These are phyloP conservation scores for Trametes maxima DNA, from an alignment of 768 basidiomycete genomes.

Conservation along the genomic window DNA sequence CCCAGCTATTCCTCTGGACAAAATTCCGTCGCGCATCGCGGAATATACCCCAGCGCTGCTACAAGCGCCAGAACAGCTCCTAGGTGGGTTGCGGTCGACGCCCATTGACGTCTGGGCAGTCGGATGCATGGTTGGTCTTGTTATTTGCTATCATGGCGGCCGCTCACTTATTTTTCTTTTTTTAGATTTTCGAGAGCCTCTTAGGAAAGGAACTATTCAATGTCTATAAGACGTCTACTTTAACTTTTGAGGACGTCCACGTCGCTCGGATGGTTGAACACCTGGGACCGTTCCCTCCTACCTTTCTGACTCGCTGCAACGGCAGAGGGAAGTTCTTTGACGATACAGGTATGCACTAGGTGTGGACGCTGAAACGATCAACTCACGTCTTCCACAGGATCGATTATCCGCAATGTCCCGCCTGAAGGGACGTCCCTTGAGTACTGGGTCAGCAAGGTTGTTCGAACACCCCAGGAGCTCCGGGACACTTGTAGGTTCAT, in stretches of 20 bases:
- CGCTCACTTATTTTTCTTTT: not conserved
- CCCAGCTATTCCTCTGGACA: not conserved
- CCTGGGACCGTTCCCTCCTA: no score
- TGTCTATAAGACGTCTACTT: no score
- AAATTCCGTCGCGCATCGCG: not conserved
- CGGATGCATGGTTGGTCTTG: conserved; percentile 20
- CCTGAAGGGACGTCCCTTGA: no score
- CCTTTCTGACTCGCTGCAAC: no score
- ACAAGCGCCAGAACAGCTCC: conserved; percentile 17
- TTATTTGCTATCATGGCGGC: not conserved
- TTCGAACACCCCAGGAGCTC: not conserved
- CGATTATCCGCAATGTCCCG: no score
- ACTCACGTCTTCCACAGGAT: no score
- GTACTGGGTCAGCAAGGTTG: no score
- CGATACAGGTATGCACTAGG: no score
- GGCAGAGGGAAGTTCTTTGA: no score
- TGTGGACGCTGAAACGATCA: no score
- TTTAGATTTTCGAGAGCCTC: conserved; percentile 8
- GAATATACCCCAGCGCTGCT: not conserved
- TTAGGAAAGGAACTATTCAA: not conserved
- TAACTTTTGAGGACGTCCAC: no score
- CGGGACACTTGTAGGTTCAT: not conserved
- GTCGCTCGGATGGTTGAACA: no score
- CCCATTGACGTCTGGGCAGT: conserved; percentile 21
- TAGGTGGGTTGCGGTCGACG: conserved; percentile 14